These are phyloP conservation scores for Alloteropsis semialata DNA, from an alignment of 176 grass and related monocot genomes.

Conservation along the genomic window DNA sequence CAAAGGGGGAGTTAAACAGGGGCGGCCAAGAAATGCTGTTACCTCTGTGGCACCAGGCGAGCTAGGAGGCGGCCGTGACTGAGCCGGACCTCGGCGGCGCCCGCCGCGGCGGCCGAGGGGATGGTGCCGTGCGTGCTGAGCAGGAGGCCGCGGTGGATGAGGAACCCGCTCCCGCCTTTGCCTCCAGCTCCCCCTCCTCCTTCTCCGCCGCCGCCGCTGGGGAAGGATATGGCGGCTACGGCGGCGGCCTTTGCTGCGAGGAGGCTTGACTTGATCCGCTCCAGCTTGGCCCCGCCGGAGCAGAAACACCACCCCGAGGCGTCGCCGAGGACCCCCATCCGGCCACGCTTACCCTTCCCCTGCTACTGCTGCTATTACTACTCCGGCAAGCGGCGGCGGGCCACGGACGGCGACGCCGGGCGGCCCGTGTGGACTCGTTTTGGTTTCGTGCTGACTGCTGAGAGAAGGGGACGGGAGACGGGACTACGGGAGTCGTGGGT, in stretches of 20 bases:
- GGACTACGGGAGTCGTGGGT: neutral
- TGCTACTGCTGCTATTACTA: neutral
- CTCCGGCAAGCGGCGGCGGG: slow-evolving; percentile 14
- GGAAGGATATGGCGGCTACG: slow-evolving; percentile 58
- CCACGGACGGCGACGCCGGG: slow-evolving; percentile 15
- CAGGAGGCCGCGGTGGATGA: slow-evolving; percentile 79
- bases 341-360: neutral
- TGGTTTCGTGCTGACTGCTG: neutral
- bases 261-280: slow-evolving; percentile 74
- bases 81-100: slow-evolving; percentile 63
- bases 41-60: slow-evolving; percentile 83
- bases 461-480: neutral
- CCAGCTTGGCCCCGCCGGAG: slow-evolving; percentile 66
- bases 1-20: neutral
- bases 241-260: slow-evolving; percentile 68
- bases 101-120: slow-evolving; percentile 56
- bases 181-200: slow-evolving; percentile 34
- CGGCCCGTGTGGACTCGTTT: slow-evolving; percentile 6
- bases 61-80: slow-evolving; percentile 52
- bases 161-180: slow-evolving; percentile 61
- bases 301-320: slow-evolving; percentile 86
- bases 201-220: slow-evolving; percentile 1
- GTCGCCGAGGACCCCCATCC: slow-evolving; percentile 79
- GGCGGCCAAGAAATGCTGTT: neutral
- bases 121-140: slow-evolving; percentile 84